Evolutionary conservation across 768 basidiomycete genomes (phyloP), one percentile per base, ranked within the genome.

Genomic region (Calocybe cyanea): DNA sequence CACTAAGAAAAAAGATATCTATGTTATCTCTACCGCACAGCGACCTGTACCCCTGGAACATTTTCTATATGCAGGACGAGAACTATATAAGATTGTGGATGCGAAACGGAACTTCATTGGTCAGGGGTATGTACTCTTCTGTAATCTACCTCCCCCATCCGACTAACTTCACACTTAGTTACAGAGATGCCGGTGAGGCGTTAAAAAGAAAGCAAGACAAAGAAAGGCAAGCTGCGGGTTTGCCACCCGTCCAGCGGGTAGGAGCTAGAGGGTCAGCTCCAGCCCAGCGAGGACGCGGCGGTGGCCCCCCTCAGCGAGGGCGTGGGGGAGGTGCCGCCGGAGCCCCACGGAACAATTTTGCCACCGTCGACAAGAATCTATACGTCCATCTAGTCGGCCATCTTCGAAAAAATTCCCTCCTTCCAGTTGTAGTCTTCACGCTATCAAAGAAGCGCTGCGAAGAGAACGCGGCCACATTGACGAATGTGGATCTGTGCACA

Each of bases 1-100:
- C 13, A 99, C 96, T 2, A 98, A 99, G 71, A 95, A 93, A 75
- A 98, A 97, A 64, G 93, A 98, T 53, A 97, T 99, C 44, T 98
- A 97, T 63, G 96, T 99, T 38, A 98, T 99, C 52, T 95, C 91
- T 7, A 99, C 96, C 0, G 82, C 86, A 2, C 93, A 97, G 64
- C 77, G 96, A 44, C 96, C 96, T 0, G 96, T 99, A 5, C 96
- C 96, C 4, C 75, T 99, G 43, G 95, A 98, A 65, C 95, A 98
- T 69, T 95, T 85, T 66, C 71, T 99, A 2, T 99, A 96, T 65
- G 92, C 94, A 4, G 90, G 92, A n/a, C 77, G 85, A 47, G 93
- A 96, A 35, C 71, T 86, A 57, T 87, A 88, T 73, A 97, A 95
- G 69, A 90, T 98, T 46, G 91, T 99, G 18, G 83, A 95, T 60